Conservation (phyloP, 768 basidiomycete species). For the Bullera alba region DNA sequence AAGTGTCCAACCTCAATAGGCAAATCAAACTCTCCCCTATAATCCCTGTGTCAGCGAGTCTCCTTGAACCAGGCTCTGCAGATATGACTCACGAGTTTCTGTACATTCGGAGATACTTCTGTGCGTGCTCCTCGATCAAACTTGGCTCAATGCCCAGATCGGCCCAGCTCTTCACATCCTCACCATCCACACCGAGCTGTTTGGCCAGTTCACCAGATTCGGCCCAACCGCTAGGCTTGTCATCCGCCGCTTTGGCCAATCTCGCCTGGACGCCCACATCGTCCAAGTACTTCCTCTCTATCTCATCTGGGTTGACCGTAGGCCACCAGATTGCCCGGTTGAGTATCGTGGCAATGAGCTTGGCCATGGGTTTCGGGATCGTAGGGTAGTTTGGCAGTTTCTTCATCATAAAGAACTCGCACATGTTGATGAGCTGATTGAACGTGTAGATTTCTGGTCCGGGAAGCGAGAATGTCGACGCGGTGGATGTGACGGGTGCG, state of each 20-base stretch:
- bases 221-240: conserved; percentile 31
- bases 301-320: conserved; percentile 79
- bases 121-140: conserved; percentile 78
- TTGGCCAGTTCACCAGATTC: conserved; percentile 9
- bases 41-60: too few species aligned
- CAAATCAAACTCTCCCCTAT: conserved; percentile 41
- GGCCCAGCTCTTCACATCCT: conserved; percentile 66
- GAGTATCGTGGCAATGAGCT: conserved; percentile 57
- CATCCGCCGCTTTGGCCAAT: conserved; percentile 1
- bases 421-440: conserved; percentile 55
- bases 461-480: conserved; percentile 66
- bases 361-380: conserved; percentile 67
- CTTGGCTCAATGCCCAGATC: conserved; percentile 72
- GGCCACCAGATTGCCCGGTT: conserved; percentile 82
- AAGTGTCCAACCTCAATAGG: conserved; percentile 44
- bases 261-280: conserved; percentile 54
- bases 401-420: conserved; percentile 70
- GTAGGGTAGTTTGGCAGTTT: conserved; percentile 65
- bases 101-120: conserved; percentile 82
- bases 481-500: conserved; percentile 52
- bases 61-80: neutral
- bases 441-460: conserved; percentile 81
- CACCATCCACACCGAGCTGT: conserved; percentile 46
- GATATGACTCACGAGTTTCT: conserved; percentile 66
- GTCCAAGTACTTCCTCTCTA: conserved; percentile 76